Percentiles rank a stretch among this genome's conserved stretches.
These are phyloP conservation scores for Panaeolus cyanescens DNA, from an alignment of 768 basidiomycete genomes.

Conservation along the genomic window DNA sequence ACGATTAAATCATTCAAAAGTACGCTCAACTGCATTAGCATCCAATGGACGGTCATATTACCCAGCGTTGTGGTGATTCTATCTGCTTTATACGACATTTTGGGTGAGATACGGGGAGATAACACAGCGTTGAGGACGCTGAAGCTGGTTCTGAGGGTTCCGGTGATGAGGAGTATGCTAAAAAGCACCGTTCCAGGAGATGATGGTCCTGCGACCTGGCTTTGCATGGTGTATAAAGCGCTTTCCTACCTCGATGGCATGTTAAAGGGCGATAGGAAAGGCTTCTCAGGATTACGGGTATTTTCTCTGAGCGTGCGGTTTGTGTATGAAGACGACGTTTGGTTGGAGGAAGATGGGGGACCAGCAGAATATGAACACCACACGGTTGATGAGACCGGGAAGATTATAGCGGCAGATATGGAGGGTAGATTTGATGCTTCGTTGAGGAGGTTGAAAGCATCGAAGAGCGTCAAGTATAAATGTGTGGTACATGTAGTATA, in stretches of 20 bases:
- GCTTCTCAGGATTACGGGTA: not conserved
- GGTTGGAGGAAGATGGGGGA: no score
- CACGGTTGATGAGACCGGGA: not conserved
- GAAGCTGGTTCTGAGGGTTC: no score
- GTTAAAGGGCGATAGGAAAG: not conserved
- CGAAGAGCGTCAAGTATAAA: not conserved
- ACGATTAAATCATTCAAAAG: no score
- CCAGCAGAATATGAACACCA: no score
- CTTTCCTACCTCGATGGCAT: not conserved
- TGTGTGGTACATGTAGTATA: not conserved
- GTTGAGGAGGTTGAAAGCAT: not conserved
- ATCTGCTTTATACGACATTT: no score
- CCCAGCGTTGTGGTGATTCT: no score
- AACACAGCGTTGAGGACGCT: no score
- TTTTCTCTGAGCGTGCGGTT: not conserved
- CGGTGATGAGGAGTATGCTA: not conserved
- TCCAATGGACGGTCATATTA: no score
- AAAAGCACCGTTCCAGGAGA: not conserved
- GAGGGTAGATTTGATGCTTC: not conserved
- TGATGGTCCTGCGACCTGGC: not conserved
- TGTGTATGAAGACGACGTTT: no score
- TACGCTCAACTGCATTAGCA: no score
- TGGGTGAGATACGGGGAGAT: no score
- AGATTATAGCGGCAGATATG: not conserved
- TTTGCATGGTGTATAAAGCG: not conserved